These are phyloP conservation scores for Pisolithus thermaeus DNA, from an alignment of 1,284 basidiomycete genomes.

Conservation along the genomic window DNA sequence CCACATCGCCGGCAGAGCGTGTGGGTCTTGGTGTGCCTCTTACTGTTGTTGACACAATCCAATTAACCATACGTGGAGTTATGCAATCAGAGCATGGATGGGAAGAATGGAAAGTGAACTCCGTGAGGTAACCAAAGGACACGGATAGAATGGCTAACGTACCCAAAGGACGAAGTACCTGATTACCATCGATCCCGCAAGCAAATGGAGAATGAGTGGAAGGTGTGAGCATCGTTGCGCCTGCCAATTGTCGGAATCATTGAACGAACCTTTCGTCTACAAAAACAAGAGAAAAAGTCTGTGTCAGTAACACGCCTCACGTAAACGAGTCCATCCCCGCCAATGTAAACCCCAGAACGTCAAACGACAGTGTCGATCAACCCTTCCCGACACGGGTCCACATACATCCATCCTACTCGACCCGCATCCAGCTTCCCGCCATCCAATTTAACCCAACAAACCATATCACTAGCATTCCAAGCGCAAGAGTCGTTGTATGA, in stretches of 20 bases:
- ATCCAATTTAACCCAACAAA: constrained; percentile 21
- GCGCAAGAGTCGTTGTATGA: constrained; percentile 6
- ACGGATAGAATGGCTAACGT: constrained; percentile 29
- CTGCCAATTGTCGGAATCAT: neutral
- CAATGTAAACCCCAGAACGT: constrained; percentile 18
- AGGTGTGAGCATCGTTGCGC: constrained; percentile 9
- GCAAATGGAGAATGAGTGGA: neutral
- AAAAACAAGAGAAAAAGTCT: constrained; percentile 15
- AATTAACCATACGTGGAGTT: neutral
- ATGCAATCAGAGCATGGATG: neutral
- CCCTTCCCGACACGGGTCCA: constrained; percentile 21
- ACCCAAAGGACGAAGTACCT: constrained; percentile 93
- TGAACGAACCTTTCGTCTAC: constrained; percentile 71
- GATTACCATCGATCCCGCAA: constrained; percentile 11
- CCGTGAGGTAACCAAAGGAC: neutral
- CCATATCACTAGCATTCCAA: constrained; percentile 6
- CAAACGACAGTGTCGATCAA: neutral
- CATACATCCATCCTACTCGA: constrained; percentile 22
- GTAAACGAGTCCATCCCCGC: constrained; percentile 16
- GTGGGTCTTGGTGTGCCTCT: constrained; percentile 98
- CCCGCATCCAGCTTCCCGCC: constrained; percentile 28
- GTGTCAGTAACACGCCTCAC: constrained; percentile 22
- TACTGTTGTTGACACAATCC: constrained; percentile 49
- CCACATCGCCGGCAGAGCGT: constrained; percentile 96
- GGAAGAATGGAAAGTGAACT: neutral